phyloP scores from a whole-genome alignment of 2,329 filamentous ascomycete species.

The Pezicula carpinea region DNA sequence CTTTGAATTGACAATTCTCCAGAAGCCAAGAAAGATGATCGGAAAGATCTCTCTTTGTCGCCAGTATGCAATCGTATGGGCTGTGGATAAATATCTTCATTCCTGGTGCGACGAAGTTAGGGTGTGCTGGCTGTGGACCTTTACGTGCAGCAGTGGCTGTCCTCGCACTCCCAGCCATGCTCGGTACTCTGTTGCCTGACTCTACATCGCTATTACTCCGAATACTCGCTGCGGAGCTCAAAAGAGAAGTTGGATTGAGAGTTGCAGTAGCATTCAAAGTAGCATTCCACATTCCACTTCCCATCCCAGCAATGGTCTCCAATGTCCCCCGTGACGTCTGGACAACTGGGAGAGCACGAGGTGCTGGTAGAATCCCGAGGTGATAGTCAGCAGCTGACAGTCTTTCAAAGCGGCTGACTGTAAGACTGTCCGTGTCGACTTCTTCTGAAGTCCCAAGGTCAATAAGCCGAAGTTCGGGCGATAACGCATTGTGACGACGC shows the following conservation, averaged over 20 bases:
- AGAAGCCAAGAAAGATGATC: constrained; percentile 86
- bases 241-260: constrained; percentile 79
- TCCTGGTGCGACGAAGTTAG: constrained; percentile 39
- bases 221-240: constrained; percentile 81
- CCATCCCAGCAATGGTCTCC: constrained; percentile 68
- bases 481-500: constrained; percentile 72
- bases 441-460: constrained; percentile 80
- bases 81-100: constrained; percentile 92
- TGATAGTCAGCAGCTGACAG: constrained; percentile 91
- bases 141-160: constrained; percentile 38
- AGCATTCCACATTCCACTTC: constrained; percentile 81
- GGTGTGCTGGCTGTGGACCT: constrained; percentile 30
- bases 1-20: constrained; percentile 73
- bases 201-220: constrained; percentile 55
- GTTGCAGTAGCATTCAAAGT: constrained; percentile 86
- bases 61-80: constrained; percentile 93
- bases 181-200: constrained; percentile 43
- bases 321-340: constrained; percentile 65
- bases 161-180: constrained; percentile 30
- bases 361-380: constrained; percentile 75
- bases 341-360: constrained; percentile 58
- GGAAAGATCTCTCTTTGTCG: constrained; percentile 77
- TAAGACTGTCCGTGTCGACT: constrained; percentile 80
- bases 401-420: constrained; percentile 80
- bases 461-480: constrained; percentile 86